A percentile compares a stretch with the other conserved stretches of the same genome.
Evolutionary conservation across 2,329 filamentous ascomycete genomes (phyloP).

Genomic region (Ophiobolus disseminans): DNA sequence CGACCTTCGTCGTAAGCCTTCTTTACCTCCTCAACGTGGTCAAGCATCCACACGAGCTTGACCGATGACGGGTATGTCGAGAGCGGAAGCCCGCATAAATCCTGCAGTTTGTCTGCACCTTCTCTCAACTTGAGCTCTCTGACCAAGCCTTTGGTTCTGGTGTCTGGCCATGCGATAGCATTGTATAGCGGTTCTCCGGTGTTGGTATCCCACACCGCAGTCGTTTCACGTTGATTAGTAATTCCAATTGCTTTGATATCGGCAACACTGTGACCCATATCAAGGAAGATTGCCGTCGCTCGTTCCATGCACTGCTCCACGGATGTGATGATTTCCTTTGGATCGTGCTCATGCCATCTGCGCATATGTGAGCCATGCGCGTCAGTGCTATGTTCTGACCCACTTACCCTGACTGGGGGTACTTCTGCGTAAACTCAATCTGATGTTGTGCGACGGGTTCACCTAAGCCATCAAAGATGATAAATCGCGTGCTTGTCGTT

Average conservation of each 20-base stretch:
- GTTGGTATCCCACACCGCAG: conserved; percentile 80
- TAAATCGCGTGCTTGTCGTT: conserved; percentile 86
- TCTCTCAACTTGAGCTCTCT: conserved; percentile 74
- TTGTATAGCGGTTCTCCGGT: conserved; percentile 84
- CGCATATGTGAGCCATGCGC: conserved; percentile 20
- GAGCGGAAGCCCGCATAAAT: conserved; percentile 80
- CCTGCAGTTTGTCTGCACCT: conserved; percentile 71
- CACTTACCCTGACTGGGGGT: conserved; percentile 82
- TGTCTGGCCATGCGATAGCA: conserved; percentile 88
- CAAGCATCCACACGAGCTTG: conserved; percentile 83
- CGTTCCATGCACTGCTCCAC: conserved; percentile 82
- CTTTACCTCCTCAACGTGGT: conserved; percentile 72
- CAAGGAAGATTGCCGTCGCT: conserved; percentile 73
- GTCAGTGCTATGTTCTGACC: not conserved
- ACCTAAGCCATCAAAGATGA: conserved; percentile 84
- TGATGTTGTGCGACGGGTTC: conserved; percentile 83
- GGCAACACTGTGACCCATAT: conserved; percentile 70
- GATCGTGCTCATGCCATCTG: conserved; percentile 91
- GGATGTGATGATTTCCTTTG: conserved; percentile 74
- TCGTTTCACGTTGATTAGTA: conserved; percentile 90
- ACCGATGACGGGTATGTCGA: conserved; percentile 89
- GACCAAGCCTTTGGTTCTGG: conserved; percentile 76
- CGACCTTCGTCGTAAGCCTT: conserved; percentile 77
- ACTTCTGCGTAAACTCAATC: conserved; percentile 84
- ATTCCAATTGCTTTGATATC: conserved; percentile 82